phyloP scores from a whole-genome alignment of 768 basidiomycete genomes.

The Psilocybe cubensis region DNA sequence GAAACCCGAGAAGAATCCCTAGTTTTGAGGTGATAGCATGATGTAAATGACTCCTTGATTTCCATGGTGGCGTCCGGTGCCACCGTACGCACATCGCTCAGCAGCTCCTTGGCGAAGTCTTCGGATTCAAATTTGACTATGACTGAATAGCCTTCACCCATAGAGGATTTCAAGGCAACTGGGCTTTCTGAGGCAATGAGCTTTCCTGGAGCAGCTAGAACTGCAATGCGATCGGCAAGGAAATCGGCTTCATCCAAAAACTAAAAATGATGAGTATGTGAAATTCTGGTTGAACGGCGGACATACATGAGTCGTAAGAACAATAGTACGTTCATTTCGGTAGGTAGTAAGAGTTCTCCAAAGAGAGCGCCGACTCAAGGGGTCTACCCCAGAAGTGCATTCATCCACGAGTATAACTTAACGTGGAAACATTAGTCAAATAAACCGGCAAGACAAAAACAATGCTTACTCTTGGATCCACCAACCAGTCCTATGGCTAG shows the following conservation, averaged over 20 bases:
- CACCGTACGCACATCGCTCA: slow-evolving; percentile 43
- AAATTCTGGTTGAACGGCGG: too few relatives aligned
- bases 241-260: slow-evolving; percentile 84
- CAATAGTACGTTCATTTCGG: slow-evolving; percentile 64
- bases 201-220: slow-evolving; percentile 78
- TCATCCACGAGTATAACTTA: slow-evolving; percentile 62
- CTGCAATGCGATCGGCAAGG: slow-evolving; percentile 74
- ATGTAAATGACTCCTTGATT: slow-evolving; percentile 41
- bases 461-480: slow-evolving; percentile 67
- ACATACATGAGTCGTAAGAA: slow-evolving; percentile 80
- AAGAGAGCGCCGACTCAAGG: slow-evolving; percentile 74
- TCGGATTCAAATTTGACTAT: slow-evolving; percentile 48
- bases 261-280: slow-evolving; percentile 37
- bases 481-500: slow-evolving; percentile 79
- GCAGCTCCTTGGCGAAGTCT: slow-evolving; percentile 33
- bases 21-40: slow-evolving; percentile 61
- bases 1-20: slow-evolving; percentile 60
- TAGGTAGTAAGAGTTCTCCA: slow-evolving; percentile 77
- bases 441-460: not conserved
- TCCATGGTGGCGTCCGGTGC: slow-evolving; percentile 50
- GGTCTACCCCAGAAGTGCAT: slow-evolving; percentile 83
- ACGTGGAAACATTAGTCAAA: not conserved
- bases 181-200: slow-evolving; percentile 75
- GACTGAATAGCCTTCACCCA: slow-evolving; percentile 75
- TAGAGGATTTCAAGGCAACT: slow-evolving; percentile 66